Percentiles rank a stretch among this genome's conserved stretches.
phyloP scores from a whole-genome alignment of 139 green algal species.

The Medakamo hakoo region DNA sequence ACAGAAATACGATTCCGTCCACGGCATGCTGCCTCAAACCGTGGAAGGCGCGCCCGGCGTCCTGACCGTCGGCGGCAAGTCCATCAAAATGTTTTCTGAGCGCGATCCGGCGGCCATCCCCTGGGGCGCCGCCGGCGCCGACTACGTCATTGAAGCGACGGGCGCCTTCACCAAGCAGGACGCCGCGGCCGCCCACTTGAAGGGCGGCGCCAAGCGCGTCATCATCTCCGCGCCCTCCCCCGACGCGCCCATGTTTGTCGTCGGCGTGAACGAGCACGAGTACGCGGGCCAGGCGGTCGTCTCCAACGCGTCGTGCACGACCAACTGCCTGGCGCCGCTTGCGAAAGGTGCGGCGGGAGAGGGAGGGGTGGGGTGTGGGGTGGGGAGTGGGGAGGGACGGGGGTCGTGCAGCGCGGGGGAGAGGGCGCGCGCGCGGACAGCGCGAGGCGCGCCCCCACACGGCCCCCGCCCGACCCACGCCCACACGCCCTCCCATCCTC shows the following conservation, averaged over 20 bases:
- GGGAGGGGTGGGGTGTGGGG: too few species aligned
- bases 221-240: slow-evolving; percentile 83
- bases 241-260: slow-evolving; percentile 90
- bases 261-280: slow-evolving; percentile 83
- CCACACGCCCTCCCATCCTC: too few species aligned
- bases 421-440: too few species aligned
- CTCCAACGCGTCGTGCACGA: slow-evolving; percentile 91
- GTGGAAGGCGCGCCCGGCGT: too few species aligned
- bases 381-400: too few species aligned
- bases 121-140: slow-evolving; percentile 55
- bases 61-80: too few species aligned
- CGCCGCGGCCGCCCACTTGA: slow-evolving; percentile 57
- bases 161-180: slow-evolving; percentile 85
- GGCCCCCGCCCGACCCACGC: too few species aligned
- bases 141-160: slow-evolving; percentile 82
- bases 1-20: too few species aligned
- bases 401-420: too few species aligned
- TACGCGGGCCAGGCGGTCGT: slow-evolving; percentile 64
- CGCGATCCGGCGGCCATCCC: slow-evolving; percentile 66
- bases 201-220: slow-evolving; percentile 78
- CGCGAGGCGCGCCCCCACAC: too few species aligned
- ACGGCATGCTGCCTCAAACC: too few species aligned
- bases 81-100: too few species aligned
- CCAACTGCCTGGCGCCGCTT: slow-evolving; percentile 93
- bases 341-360: slow-evolving; percentile 65